Evolutionary conservation across 2,329 filamentous ascomycete species (phyloP), one percentile per base, ranked within the genome.

Genomic region (Epichloe hybrida): DNA sequence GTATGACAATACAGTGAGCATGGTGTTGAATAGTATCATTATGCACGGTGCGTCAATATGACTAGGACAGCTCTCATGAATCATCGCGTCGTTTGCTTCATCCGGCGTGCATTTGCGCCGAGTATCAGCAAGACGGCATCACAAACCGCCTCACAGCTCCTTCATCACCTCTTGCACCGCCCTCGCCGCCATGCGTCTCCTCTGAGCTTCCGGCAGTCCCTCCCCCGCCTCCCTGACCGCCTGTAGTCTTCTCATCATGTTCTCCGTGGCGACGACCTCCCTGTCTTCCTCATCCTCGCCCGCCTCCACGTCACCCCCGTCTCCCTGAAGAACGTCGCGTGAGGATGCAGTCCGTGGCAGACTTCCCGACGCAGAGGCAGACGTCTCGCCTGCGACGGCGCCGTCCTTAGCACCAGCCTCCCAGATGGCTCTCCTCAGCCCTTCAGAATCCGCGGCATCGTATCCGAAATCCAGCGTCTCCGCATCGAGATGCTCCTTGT

Each of bases 111-210:
- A 17, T 17, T 17, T 17, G 17, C 17, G 17, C 17, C 17, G 17
- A 17, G 17, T 17, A 17, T 17, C 17, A 17, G 17, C 17, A 17
- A 17, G 17, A 17, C 17, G 1, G 17, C 17, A 17, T 17, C 17
- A 17, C 17, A 17, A 17, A 17, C 0, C 13, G 27, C 34, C 23
- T 60, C 53, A 78, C 34, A 81, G 54, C 46, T 80, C 75, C 58
- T 72, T 77, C 80, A 85, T 83, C 35, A 84, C 76, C 58, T 84
- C 80, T 12, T 70, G 72, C 3, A 84, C 79, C 0, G 80, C 80
- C 57, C 75, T 75, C 21, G 76, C 76, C 3, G 81, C 81, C 66
- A 83, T 71, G 54, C 71, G 72, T 62, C 73, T 77, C 56, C 79
- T 72, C 65, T 84, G 78, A 27, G 77, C 75, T 59, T 80, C 76